These are phyloP conservation scores for Ceratobasidium sp. DNA, from an alignment of 1,284 basidiomycete species.

Conservation along the genomic window DNA sequence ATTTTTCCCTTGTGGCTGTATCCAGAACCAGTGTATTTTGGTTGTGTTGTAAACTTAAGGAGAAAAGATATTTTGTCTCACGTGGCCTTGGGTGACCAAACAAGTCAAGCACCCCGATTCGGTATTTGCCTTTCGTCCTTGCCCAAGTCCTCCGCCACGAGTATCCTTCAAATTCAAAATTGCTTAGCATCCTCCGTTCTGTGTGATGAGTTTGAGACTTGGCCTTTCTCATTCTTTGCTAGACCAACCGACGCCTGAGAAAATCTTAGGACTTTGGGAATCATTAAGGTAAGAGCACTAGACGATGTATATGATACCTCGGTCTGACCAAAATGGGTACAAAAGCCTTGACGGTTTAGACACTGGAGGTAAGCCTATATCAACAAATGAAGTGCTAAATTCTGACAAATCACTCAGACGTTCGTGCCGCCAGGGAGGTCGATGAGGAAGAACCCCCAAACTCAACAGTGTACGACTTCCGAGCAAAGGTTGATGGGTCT, in stretches of 20 bases:
- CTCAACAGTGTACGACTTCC: slow-evolving; percentile 28
- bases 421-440: not conserved
- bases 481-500: slow-evolving; percentile 9
- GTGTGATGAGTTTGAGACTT: slow-evolving; percentile 29
- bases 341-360: no score
- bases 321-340: not conserved
- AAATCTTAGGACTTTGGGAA: slow-evolving; percentile 35
- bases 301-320: not conserved
- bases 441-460: slow-evolving; percentile 1
- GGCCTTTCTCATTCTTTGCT: slow-evolving; percentile 13
- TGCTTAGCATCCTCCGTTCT: not conserved
- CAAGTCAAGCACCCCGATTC: not conserved
- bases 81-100: not conserved
- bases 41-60: not conserved
- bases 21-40: slow-evolving; percentile 14
- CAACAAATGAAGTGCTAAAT: not conserved
- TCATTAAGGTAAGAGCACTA: slow-evolving; percentile 9
- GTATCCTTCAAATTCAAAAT: not conserved
- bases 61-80: slow-evolving; percentile 8
- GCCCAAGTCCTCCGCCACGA: not conserved
- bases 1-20: not conserved
- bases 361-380: no score
- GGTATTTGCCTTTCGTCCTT: not conserved
- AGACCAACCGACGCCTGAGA: slow-evolving; percentile 15
- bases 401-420: slow-evolving; percentile 1